These are phyloP conservation scores for Colletotrichum brevisporum DNA, from an alignment of 2,329 filamentous ascomycete genomes.

Conservation along the genomic window DNA sequence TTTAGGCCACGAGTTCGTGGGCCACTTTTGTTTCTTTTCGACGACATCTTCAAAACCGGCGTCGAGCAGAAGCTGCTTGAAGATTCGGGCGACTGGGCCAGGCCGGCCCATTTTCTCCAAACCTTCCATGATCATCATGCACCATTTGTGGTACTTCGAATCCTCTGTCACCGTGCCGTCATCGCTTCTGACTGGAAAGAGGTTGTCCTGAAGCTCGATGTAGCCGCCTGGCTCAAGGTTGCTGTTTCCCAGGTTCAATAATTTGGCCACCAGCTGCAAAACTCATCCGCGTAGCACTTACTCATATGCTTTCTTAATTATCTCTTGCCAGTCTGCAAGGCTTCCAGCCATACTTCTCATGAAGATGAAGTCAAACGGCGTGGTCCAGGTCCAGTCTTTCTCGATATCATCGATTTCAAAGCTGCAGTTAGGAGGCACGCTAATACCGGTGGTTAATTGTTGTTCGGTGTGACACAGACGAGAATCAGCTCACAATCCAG, in stretches of 20 bases:
- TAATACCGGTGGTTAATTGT: neutral
- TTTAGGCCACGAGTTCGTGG: conserved; percentile 65
- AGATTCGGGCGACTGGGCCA: conserved; percentile 37
- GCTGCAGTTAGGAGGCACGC: conserved; percentile 59
- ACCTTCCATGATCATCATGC: conserved; percentile 51
- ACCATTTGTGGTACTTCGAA: conserved; percentile 46
- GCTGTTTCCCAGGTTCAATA: neutral
- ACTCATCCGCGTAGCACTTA: conserved; percentile 38
- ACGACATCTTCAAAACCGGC: conserved; percentile 61
- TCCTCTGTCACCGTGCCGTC: conserved; percentile 50
- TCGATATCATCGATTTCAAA: conserved; percentile 58
- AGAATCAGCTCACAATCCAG: conserved; percentile 43
- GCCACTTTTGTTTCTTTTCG: conserved; percentile 63
- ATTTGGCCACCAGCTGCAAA: conserved; percentile 22
- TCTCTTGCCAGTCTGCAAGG: conserved; percentile 45
- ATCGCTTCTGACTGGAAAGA: conserved; percentile 46
- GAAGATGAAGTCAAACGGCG: conserved; percentile 53
- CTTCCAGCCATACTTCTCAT: conserved; percentile 47
- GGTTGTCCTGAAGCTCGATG: conserved; percentile 50
- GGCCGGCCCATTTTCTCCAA: neutral
- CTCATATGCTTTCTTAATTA: conserved; percentile 44
- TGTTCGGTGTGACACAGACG: too few species aligned
- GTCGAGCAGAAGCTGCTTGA: conserved; percentile 57
- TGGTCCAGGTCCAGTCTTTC: conserved; percentile 49
- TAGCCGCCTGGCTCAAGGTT: conserved; percentile 51